A percentile compares a stretch with the other conserved stretches of the same genome.
These are phyloP conservation scores for Penicillium canariense DNA, from an alignment of 495 filamentous ascomycete species.

Conservation along the genomic window DNA sequence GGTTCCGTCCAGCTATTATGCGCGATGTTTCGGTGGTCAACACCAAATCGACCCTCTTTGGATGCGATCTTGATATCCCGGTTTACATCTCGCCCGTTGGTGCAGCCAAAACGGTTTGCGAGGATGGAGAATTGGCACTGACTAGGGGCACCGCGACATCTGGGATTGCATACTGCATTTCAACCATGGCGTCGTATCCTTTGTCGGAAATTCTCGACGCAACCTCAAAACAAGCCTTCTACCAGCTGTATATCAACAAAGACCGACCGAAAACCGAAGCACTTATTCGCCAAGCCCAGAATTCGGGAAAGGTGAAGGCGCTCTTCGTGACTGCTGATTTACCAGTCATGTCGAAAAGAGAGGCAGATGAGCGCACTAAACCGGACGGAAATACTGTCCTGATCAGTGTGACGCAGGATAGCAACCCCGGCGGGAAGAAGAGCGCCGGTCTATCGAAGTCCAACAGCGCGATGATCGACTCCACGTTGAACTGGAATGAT, in stretches of 20 bases:
- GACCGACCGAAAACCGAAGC: slow-evolving; percentile 55
- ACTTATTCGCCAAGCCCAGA: slow-evolving; percentile 42
- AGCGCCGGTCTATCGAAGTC: slow-evolving; percentile 60
- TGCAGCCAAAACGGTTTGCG: slow-evolving; percentile 61
- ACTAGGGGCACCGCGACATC: slow-evolving; percentile 48
- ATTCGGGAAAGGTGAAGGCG: slow-evolving; percentile 43
- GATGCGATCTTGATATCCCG: slow-evolving; percentile 58
- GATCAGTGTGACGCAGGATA: slow-evolving; percentile 49
- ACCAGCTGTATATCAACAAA: slow-evolving; percentile 74
- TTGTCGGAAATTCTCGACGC: slow-evolving; percentile 53
- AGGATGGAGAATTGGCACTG: slow-evolving; percentile 62
- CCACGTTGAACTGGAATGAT: slow-evolving; percentile 70
- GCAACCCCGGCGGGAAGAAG: slow-evolving; percentile 48
- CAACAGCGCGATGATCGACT: slow-evolving; percentile 64
- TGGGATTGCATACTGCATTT: slow-evolving; percentile 48
- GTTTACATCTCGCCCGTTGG: slow-evolving; percentile 60
- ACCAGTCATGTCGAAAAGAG: slow-evolving; percentile 78
- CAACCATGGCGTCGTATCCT: slow-evolving; percentile 54
- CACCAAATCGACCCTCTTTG: slow-evolving; percentile 54
- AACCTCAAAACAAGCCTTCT: slow-evolving; percentile 40
- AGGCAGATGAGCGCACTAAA: slow-evolving; percentile 71
- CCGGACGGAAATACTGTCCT: slow-evolving; percentile 43
- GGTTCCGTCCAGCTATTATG: slow-evolving; percentile 67
- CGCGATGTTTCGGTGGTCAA: slow-evolving; percentile 54
- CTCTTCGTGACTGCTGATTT: slow-evolving; percentile 83